These are phyloP conservation scores for Podospora appendiculata DNA, from an alignment of 495 filamentous ascomycete species.

Conservation along the genomic window DNA sequence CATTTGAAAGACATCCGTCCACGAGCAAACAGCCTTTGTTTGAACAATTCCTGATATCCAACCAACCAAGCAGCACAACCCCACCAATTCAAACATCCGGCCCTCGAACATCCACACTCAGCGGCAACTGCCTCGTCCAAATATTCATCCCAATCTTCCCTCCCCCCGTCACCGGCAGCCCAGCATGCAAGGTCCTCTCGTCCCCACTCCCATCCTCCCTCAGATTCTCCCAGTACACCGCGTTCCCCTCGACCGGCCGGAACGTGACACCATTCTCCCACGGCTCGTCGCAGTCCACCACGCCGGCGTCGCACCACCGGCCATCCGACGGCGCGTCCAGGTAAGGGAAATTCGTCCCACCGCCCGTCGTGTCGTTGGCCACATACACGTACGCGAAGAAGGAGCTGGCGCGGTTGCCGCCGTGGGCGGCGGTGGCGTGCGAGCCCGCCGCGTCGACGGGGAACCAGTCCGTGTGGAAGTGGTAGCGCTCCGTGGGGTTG, in stretches of 20 bases:
- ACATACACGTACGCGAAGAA: conserved; percentile 51
- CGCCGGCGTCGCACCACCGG: conserved; percentile 47
- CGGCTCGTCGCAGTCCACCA: conserved; percentile 49
- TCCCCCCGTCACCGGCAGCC: conserved; percentile 57
- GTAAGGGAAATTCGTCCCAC: conserved; percentile 50
- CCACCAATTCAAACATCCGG: conserved; percentile 10
- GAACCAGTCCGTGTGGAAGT: conserved; percentile 54
- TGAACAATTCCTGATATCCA: no score
- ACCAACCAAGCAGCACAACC: neutral
- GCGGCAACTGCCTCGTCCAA: conserved; percentile 47
- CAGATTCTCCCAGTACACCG: conserved; percentile 73
- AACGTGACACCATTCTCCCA: conserved; percentile 57
- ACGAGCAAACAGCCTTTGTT: no score
- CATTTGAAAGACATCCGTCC: no score
- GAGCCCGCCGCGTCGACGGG: conserved; percentile 17
- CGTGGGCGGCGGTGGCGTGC: conserved; percentile 27
- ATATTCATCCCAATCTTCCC: conserved; percentile 79
- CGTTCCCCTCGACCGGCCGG: conserved; percentile 59
- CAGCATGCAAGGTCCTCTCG: conserved; percentile 61
- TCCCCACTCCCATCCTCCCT: conserved; percentile 48
- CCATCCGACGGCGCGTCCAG: conserved; percentile 26
- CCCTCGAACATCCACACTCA: conserved; percentile 29
- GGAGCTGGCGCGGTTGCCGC: conserved; percentile 42
- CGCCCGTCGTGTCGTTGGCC: conserved; percentile 41
- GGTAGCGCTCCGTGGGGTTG: conserved; percentile 37